phyloP scores from a whole-genome alignment of 768 basidiomycete genomes.

The Calocera cornea region DNA sequence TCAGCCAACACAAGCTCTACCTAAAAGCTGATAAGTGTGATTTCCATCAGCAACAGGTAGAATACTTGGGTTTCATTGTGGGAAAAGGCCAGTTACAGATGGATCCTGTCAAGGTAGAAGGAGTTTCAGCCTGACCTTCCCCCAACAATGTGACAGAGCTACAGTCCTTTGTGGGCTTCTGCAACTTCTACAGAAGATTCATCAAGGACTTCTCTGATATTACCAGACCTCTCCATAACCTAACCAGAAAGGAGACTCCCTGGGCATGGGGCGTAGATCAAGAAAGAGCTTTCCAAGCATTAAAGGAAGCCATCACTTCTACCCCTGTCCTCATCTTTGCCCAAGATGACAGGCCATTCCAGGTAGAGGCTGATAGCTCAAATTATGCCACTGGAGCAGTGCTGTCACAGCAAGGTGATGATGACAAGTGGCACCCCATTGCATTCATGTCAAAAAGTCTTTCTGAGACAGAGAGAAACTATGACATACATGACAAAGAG shows the following conservation, averaged over 20 bases:
- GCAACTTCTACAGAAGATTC: conserved; percentile 35
- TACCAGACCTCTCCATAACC: conserved; percentile 10
- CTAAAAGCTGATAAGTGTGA: conserved; percentile 30
- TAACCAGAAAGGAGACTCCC: conserved; percentile 14
- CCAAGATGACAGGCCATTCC: not conserved
- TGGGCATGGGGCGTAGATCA: not conserved
- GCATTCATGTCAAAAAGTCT: conserved; percentile 11
- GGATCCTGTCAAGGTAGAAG: conserved; percentile 30
- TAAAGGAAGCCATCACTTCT: conserved; percentile 4
- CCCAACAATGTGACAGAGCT: conserved; percentile 25
- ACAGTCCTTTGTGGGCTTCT: conserved; percentile 33
- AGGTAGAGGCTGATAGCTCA: conserved; percentile 19
- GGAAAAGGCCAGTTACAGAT: conserved; percentile 25
- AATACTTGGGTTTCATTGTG: conserved; percentile 34
- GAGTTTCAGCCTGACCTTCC: conserved; percentile 27
- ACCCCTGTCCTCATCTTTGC: not conserved
- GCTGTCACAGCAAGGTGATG: conserved; percentile 18
- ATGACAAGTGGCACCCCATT: conserved; percentile 11
- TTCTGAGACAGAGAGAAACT: conserved; percentile 22
- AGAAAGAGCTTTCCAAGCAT: not conserved
- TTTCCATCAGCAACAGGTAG: conserved; percentile 27
- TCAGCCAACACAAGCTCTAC: conserved; percentile 19
- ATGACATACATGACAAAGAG: conserved; percentile 22
- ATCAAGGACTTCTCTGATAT: conserved; percentile 25
- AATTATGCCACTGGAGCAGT: conserved; percentile 23